Evolutionary conservation across 2,329 filamentous ascomycete species (phyloP).

Genomic region (Curvularia spicifera): DNA sequence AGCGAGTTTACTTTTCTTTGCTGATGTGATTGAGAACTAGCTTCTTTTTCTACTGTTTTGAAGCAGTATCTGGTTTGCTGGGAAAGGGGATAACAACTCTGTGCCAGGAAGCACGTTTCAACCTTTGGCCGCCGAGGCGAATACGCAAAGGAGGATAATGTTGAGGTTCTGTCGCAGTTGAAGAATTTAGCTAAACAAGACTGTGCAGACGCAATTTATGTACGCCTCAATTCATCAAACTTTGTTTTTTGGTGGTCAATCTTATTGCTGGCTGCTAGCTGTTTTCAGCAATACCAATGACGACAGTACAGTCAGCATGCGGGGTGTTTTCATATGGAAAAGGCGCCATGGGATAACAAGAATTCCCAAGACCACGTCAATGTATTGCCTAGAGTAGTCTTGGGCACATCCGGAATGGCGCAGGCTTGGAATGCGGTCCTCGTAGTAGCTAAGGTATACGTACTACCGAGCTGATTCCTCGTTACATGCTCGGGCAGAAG

Average conservation of each 20-base stretch:
- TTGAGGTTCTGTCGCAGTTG: neutral
- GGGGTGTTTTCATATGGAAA: neutral
- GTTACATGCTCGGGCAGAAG: neutral
- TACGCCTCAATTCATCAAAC: neutral
- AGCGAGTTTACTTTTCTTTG: neutral
- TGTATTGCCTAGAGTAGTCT: neutral
- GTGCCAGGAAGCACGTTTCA: neutral
- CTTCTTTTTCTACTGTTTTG: neutral
- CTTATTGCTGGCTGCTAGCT: neutral
- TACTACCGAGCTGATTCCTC: neutral
- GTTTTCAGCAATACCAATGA: neutral
- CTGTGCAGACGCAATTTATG: neutral
- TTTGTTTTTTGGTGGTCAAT: neutral
- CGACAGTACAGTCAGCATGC: neutral
- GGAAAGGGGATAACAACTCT: neutral
- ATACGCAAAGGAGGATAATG: neutral
- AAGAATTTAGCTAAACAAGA: neutral
- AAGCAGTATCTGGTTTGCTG: neutral
- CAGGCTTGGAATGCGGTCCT: neutral
- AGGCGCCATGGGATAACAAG: neutral
- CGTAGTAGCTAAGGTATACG: neutral
- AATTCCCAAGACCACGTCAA: neutral
- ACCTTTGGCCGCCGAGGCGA: neutral
- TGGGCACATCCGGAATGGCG: neutral
- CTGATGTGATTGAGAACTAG: neutral